These are phyloP conservation scores for Chamaecyparis obtusa DNA, from an alignment of 75 land plant species.

Conservation along the genomic window DNA sequence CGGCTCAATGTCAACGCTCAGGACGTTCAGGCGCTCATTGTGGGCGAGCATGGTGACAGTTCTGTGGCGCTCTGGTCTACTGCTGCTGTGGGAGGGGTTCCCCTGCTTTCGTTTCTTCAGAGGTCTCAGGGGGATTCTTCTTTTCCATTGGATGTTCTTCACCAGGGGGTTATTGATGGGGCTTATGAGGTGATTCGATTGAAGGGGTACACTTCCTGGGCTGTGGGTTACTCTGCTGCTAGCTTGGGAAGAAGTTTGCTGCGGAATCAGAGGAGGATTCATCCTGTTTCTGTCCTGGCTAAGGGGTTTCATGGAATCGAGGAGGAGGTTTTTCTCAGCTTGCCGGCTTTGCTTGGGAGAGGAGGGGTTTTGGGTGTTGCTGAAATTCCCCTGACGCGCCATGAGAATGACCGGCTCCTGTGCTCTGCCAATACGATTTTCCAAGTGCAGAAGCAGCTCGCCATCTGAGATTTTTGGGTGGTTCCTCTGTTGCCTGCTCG, in stretches of 20 bases:
- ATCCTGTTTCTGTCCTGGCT: conserved; percentile 85
- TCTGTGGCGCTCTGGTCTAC: conserved; percentile 94
- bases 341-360: conserved; percentile 76
- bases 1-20: conserved; percentile 75
- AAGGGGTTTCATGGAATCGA: conserved; percentile 71
- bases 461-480: conserved; percentile 15
- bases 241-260: conserved; percentile 56
- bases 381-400: conserved; percentile 53
- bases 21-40: conserved; percentile 79
- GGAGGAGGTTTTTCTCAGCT: conserved; percentile 71
- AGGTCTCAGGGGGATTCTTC: conserved; percentile 21
- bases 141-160: conserved; percentile 50
- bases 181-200: conserved; percentile 86
- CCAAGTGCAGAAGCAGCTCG: conserved; percentile 58
- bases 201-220: conserved; percentile 93
- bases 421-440: conserved; percentile 59
- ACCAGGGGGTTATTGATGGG: conserved; percentile 50
- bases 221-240: conserved; percentile 87
- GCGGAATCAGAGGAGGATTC: conserved; percentile 66
- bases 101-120: conserved; percentile 45
- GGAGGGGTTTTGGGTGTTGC: conserved; percentile 63
- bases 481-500: too few relatives aligned
- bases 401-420: conserved; percentile 41
- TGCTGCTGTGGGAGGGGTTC: conserved; percentile 76
- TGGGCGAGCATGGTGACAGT: conserved; percentile 93